These are phyloP conservation scores for Moesziomyces parantarcticus DNA, from an alignment of 1,284 basidiomycete genomes.

Conservation along the genomic window DNA sequence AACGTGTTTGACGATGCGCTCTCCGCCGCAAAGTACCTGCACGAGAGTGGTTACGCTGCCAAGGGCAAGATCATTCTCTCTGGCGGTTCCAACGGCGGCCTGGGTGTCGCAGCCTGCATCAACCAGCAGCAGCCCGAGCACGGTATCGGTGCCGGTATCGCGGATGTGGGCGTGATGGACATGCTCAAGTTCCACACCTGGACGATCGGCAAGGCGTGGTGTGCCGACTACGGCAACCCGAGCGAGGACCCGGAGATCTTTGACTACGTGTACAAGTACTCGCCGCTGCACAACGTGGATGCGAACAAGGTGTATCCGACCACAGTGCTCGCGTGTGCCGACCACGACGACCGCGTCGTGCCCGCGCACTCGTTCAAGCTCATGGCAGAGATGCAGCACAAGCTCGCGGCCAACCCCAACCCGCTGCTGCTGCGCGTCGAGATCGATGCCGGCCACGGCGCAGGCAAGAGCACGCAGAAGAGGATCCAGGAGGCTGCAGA, in stretches of 20 bases:
- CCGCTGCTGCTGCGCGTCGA: constrained; percentile 64
- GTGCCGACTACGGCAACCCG: constrained; percentile 83
- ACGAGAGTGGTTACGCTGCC: constrained; percentile 77
- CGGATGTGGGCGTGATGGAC: constrained; percentile 75
- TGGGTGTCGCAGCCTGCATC: constrained; percentile 81
- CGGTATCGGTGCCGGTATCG: constrained; percentile 73
- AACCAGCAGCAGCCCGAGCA: constrained; percentile 82
- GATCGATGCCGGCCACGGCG: constrained; percentile 65
- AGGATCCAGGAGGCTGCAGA: constrained; percentile 60
- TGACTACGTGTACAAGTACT: constrained; percentile 62
- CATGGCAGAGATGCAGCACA: constrained; percentile 65
- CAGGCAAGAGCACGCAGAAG: constrained; percentile 64
- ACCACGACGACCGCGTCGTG: constrained; percentile 66
- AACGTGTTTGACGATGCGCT: constrained; percentile 79
- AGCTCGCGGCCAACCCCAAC: constrained; percentile 58
- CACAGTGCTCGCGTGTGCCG: constrained; percentile 59
- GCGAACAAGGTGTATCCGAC: constrained; percentile 60
- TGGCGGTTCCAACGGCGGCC: constrained; percentile 71
- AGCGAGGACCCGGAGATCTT: constrained; percentile 68
- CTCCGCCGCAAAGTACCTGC: constrained; percentile 76
- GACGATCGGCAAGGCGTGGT: constrained; percentile 78
- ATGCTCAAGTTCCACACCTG: constrained; percentile 71
- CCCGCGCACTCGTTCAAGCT: constrained; percentile 66
- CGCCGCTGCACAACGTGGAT: constrained; percentile 64
- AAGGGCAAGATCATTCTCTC: constrained; percentile 81